Percentiles rank a stretch among this genome's conserved stretches.
These are phyloP conservation scores for Aspergillus pseudonomiae DNA, from an alignment of 2,329 filamentous ascomycete species.

Conservation along the genomic window DNA sequence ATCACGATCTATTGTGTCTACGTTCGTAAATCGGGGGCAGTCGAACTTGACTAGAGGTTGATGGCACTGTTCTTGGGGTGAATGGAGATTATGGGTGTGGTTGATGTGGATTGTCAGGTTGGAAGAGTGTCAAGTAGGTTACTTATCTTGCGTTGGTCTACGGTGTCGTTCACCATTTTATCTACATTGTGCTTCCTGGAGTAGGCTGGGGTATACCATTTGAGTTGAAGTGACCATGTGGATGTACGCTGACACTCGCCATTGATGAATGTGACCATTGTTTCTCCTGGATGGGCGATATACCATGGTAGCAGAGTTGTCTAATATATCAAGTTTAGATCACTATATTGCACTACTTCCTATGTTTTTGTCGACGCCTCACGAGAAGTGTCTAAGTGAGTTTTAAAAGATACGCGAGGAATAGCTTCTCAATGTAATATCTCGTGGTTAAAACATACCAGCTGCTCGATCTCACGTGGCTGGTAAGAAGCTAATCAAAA, in stretches of 20 bases:
- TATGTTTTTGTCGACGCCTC: too few species aligned
- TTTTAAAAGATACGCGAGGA: neutral
- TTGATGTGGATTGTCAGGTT: too few species aligned
- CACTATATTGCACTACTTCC: too few species aligned
- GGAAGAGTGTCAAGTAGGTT: too few species aligned
- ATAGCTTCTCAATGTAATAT: neutral
- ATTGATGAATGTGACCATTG: neutral
- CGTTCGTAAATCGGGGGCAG: too few species aligned
- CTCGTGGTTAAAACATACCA: neutral
- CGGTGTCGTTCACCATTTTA: neutral
- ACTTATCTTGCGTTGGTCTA: neutral
- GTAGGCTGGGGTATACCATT: neutral
- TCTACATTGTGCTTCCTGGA: neutral
- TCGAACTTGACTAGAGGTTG: too few species aligned
- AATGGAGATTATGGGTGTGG: too few species aligned
- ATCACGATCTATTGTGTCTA: too few species aligned
- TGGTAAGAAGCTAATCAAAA: neutral
- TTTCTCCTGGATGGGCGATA: neutral
- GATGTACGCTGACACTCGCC: neutral
- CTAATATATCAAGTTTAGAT: neutral
- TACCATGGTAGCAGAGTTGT: neutral
- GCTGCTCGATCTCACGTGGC: neutral
- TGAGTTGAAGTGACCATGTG: neutral
- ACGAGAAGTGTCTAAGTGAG: neutral
- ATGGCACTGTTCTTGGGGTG: too few species aligned